Conservation (phyloP, 768 basidiomycete species). For the Scleroderma citrinum region DNA sequence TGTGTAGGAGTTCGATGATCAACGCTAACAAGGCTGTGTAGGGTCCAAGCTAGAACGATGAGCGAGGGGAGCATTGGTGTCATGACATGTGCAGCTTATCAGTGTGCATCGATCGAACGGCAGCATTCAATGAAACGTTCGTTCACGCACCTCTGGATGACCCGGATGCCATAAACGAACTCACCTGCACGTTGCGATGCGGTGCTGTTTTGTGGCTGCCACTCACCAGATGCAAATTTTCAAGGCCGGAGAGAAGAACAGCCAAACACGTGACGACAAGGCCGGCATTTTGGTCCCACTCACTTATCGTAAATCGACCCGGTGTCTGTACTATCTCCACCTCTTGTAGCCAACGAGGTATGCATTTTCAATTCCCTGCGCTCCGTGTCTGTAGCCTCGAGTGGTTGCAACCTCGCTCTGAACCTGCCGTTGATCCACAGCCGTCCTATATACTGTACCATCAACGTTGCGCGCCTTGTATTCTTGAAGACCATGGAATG, state of each 20-base stretch:
- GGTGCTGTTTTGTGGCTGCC: too few species aligned
- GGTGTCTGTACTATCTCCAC: too few species aligned
- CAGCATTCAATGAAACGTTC: not conserved
- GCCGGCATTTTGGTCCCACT: too few species aligned
- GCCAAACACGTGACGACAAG: not conserved
- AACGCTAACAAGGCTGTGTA: too few species aligned
- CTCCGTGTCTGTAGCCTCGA: not conserved
- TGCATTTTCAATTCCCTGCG: not conserved
- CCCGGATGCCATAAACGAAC: not conserved
- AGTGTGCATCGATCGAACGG: too few species aligned
- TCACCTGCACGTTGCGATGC: too few species aligned
- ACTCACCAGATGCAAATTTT: too few species aligned
- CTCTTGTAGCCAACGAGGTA: not conserved
- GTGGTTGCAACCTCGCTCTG: not conserved
- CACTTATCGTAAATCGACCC: too few species aligned
- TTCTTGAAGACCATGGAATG: slow-evolving; percentile 38
- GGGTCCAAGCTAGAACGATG: too few species aligned
- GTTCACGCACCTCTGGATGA: not conserved
- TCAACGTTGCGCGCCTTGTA: not conserved
- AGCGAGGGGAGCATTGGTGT: too few species aligned
- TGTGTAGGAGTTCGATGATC: too few species aligned
- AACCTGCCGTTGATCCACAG: not conserved
- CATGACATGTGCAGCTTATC: too few species aligned
- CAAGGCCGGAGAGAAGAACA: not conserved
- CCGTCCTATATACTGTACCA: not conserved